phyloP scores from a whole-genome alignment of 768 basidiomycete species.

The Pleurotus djamor region DNA sequence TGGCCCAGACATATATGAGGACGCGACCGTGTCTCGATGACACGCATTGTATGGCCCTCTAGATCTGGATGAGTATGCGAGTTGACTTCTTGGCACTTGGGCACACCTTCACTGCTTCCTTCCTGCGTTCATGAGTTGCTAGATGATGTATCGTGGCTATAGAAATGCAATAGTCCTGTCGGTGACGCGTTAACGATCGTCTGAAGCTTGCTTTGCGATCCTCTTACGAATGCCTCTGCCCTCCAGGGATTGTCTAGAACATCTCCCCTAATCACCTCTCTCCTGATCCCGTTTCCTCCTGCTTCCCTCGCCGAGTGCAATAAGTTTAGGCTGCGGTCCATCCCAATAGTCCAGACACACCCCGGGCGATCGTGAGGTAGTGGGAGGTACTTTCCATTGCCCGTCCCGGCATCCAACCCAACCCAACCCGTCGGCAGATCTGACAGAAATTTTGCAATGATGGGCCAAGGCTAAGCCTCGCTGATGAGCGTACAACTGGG shows the following conservation, averaged over 20 bases:
- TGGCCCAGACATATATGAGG: slow-evolving; percentile 96
- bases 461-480: slow-evolving; percentile 77
- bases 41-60: slow-evolving; percentile 67
- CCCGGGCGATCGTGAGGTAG: slow-evolving; percentile 61
- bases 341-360: slow-evolving; percentile 71
- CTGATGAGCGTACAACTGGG: not conserved
- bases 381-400: slow-evolving; percentile 96
- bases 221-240: slow-evolving; percentile 67
- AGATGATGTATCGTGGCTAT: slow-evolving; percentile 98
- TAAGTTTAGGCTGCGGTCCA: slow-evolving; percentile 81
- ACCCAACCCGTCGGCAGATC: slow-evolving; percentile 74
- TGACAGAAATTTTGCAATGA: slow-evolving; percentile 73
- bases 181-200: slow-evolving; percentile 1
- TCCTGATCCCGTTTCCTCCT: slow-evolving; percentile 37
- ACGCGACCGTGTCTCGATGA: slow-evolving; percentile 71
- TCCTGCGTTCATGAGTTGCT: slow-evolving; percentile 73
- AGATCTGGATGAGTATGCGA: not conserved
- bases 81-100: not conserved
- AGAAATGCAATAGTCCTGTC: slow-evolving; percentile 92
- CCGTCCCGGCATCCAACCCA: slow-evolving; percentile 93
- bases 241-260: slow-evolving; percentile 76
- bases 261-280: slow-evolving; percentile 83
- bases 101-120: slow-evolving; percentile 68
- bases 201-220: slow-evolving; percentile 2
- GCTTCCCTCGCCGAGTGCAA: slow-evolving; percentile 73